Conservation (phyloP, 176 grass and related monocot species). For the Cenchrus fungigraminus region DNA sequence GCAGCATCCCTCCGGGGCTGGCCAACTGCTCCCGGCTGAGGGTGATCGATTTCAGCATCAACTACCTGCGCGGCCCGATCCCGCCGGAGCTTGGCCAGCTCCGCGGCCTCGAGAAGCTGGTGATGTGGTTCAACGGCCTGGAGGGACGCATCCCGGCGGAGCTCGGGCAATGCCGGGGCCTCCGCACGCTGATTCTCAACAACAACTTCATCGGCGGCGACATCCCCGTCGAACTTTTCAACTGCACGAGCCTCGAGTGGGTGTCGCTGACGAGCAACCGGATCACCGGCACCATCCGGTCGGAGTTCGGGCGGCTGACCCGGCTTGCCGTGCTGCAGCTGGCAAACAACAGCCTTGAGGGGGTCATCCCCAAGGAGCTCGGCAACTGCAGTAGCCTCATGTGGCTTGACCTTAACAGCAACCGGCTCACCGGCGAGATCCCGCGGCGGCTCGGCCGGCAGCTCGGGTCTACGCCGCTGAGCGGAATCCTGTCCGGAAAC, state of each 20-base stretch:
- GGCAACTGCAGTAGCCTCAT: constrained; percentile 88
- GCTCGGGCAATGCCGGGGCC: constrained; percentile 70
- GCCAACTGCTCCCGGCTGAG: constrained; percentile 67
- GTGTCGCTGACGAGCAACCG: constrained; percentile 85
- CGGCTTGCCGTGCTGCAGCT: constrained; percentile 88
- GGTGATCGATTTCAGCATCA: constrained; percentile 91
- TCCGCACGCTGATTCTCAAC: constrained; percentile 89
- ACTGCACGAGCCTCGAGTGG: constrained; percentile 91
- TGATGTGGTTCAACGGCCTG: constrained; percentile 88
- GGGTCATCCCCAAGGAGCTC: constrained; percentile 67
- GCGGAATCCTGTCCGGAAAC: constrained; percentile 86
- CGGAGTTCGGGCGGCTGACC: constrained; percentile 75
- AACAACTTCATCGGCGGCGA: constrained; percentile 85
- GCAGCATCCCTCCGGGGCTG: constrained; percentile 62
- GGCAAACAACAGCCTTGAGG: constrained; percentile 81
- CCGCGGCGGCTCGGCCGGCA: constrained; percentile 77
- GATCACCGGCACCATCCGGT: constrained; percentile 63
- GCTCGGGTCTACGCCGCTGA: constrained; percentile 66
- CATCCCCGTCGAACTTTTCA: constrained; percentile 72
- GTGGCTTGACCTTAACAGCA: constrained; percentile 96
- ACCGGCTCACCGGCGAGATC: constrained; percentile 70
- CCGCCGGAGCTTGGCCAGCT: constrained; percentile 79
- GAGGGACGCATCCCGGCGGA: constrained; percentile 69
- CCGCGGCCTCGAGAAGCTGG: constrained; percentile 64
- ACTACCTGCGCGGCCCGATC: constrained; percentile 76